A percentile compares a stretch with the other conserved stretches of the same genome.
These are phyloP conservation scores for Fusarium guadeloupense DNA, from an alignment of 2,329 filamentous ascomycete genomes.

Conservation along the genomic window DNA sequence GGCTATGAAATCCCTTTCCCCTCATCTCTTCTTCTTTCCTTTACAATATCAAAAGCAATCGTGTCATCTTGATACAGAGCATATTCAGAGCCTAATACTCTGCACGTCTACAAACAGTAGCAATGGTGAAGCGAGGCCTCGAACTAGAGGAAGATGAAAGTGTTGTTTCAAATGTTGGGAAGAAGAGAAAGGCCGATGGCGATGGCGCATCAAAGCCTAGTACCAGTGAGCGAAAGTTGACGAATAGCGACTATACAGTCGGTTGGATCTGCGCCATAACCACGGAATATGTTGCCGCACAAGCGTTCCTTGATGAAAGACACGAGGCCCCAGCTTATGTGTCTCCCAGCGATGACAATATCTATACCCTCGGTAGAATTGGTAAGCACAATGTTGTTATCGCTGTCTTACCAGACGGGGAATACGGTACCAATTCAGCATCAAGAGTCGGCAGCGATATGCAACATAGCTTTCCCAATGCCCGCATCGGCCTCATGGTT, in stretches of 20 bases:
- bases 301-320: not conserved
- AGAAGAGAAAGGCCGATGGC: not conserved
- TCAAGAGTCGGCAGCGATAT: not conserved
- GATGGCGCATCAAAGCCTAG: not conserved
- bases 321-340: not conserved
- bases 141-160: not conserved
- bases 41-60: no score
- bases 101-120: not conserved
- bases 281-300: not conserved
- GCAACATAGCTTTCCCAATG: not conserved
- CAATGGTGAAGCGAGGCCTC: not conserved
- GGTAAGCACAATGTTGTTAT: conserved; percentile 3
- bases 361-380: not conserved
- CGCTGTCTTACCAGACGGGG: not conserved
- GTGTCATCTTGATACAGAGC: no score
- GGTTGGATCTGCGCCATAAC: not conserved
- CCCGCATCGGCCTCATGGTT: conserved; percentile 4
- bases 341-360: not conserved
- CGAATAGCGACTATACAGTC: not conserved
- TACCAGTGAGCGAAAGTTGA: not conserved
- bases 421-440: not conserved
- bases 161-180: not conserved
- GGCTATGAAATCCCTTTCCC: not conserved
- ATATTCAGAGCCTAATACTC: not conserved
- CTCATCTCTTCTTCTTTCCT: not conserved